phyloP scores from a whole-genome alignment of 2,329 filamentous ascomycete species.

The Phoma sp. region DNA sequence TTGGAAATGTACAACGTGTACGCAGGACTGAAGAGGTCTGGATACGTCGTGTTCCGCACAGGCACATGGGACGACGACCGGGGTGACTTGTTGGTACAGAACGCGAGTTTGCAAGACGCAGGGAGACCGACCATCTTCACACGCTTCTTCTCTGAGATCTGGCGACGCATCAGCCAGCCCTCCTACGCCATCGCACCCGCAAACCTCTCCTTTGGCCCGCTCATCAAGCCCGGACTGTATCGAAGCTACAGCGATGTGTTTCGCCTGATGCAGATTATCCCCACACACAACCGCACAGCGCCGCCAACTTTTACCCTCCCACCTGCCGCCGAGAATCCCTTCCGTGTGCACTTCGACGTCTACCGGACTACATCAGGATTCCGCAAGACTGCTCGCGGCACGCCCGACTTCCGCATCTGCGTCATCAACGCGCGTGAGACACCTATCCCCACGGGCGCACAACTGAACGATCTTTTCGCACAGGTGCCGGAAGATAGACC shows the following conservation, averaged over 20 bases:
- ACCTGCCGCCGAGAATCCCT: slow-evolving; percentile 59
- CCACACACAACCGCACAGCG: slow-evolving; percentile 68
- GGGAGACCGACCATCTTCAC: slow-evolving; percentile 32
- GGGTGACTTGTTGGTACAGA: slow-evolving; percentile 23
- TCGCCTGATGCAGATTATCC: slow-evolving; percentile 75
- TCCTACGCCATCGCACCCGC: slow-evolving; percentile 25
- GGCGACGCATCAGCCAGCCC: slow-evolving; percentile 39
- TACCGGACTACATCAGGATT: slow-evolving; percentile 76
- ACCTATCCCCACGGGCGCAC: slow-evolving; percentile 73
- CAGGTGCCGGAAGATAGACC: slow-evolving; percentile 75
- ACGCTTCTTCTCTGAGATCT: slow-evolving; percentile 47
- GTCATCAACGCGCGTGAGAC: slow-evolving; percentile 80
- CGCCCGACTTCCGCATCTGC: slow-evolving; percentile 84
- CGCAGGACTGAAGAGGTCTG: slow-evolving; percentile 79
- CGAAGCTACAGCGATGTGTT: slow-evolving; percentile 73
- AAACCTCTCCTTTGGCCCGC: slow-evolving; percentile 53
- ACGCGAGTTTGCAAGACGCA: slow-evolving; percentile 8
- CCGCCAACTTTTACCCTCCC: slow-evolving; percentile 45
- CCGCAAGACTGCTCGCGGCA: slow-evolving; percentile 78
- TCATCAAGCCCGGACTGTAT: slow-evolving; percentile 62
- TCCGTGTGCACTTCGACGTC: slow-evolving; percentile 78
- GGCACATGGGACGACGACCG: slow-evolving; percentile 52
- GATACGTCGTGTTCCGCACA: slow-evolving; percentile 83
- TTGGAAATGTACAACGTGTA: slow-evolving; percentile 90
- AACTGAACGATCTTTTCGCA: slow-evolving; percentile 75